Evolutionary conservation across 345 rosid species (phyloP), one percentile per base, ranked within the genome.

Genomic region (Dipteronia sinensis): DNA sequence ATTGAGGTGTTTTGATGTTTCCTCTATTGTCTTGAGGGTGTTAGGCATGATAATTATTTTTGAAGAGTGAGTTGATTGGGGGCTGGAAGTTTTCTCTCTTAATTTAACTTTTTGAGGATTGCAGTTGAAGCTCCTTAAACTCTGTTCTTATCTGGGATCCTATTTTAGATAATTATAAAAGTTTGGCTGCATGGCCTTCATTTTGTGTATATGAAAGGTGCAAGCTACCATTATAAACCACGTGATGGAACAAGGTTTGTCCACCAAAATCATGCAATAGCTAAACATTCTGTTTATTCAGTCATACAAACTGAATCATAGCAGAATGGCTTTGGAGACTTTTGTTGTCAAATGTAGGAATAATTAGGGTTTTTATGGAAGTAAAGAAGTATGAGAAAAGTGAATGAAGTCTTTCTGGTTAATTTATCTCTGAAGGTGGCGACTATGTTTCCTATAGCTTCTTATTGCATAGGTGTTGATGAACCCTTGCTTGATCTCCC

Each of bases 251-350:
- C 59, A 22, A 46, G 38, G 38, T 47, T 23, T 69, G 10, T 15
- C 47, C 38, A 47, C 13, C 59, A 20, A 23, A 19, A 53, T 16
- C 58, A 53, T 69, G 72, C 13, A 47, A 69, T 69, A n/a, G 27
- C 22, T 44, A 20, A 17, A 42, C 22, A 17, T 22, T 67, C 55
- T 40, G 38, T 34, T 44, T 27, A 42, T 46, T 46, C 49, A 46
- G 49, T 46, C 49, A 46, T 46, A 44, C 53, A 25, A 67, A 11
- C 3, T n/a, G 71, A 67, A 67, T 9, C 49, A 46, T 46, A 10
- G 49, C 49, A 46, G 49, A 67, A 51, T 12, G 16, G 59, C 38
- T 69, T 47, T 46, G 22, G 38, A 69, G 72, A 53, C 51, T 69
- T 47, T 12, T 69, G 20, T 23, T 69, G 38, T n/a, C 56, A 23